Conservation (phyloP, 2,329 filamentous ascomycete genomes). For the Xylaria hypoxylon region DNA sequence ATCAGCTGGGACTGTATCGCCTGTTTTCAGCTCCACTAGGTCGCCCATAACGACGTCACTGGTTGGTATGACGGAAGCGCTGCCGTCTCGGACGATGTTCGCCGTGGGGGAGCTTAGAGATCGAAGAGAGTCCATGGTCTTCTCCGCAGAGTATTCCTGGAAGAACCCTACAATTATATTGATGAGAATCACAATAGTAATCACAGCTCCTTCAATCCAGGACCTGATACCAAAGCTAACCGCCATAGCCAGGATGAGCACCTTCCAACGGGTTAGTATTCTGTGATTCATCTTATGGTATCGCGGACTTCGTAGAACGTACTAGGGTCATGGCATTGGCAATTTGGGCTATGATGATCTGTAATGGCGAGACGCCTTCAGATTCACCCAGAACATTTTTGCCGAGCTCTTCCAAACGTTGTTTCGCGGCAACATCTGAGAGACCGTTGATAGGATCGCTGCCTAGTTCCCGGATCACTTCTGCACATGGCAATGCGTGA, state of each 20-base stretch:
- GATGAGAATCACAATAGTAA: constrained; percentile 63
- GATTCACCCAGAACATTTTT: constrained; percentile 69
- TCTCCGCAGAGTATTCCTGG: constrained; percentile 67
- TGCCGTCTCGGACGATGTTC: constrained; percentile 62
- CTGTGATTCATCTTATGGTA: neutral
- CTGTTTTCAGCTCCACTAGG: constrained; percentile 65
- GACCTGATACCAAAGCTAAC: constrained; percentile 64
- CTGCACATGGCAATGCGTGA: constrained; percentile 63
- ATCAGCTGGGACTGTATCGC: constrained; percentile 59
- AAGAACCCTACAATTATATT: constrained; percentile 67
- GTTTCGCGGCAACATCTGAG: constrained; percentile 60
- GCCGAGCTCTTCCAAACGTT: constrained; percentile 67
- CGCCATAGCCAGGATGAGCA: constrained; percentile 65
- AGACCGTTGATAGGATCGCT: constrained; percentile 68
- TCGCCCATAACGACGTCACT: constrained; percentile 68
- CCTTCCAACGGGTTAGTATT: constrained; percentile 42
- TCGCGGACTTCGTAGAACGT: constrained; percentile 22
- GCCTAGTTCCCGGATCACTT: constrained; percentile 63
- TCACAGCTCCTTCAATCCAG: constrained; percentile 67
- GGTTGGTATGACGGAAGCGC: constrained; percentile 63
- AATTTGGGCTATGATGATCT: constrained; percentile 71
- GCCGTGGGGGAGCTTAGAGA: constrained; percentile 63
- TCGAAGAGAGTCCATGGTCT: constrained; percentile 65
- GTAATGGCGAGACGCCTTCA: constrained; percentile 65
- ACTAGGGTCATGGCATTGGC: constrained; percentile 76